phyloP scores from a whole-genome alignment of 73 alveolate species.

The Tetrahymena malaccensis region DNA sequence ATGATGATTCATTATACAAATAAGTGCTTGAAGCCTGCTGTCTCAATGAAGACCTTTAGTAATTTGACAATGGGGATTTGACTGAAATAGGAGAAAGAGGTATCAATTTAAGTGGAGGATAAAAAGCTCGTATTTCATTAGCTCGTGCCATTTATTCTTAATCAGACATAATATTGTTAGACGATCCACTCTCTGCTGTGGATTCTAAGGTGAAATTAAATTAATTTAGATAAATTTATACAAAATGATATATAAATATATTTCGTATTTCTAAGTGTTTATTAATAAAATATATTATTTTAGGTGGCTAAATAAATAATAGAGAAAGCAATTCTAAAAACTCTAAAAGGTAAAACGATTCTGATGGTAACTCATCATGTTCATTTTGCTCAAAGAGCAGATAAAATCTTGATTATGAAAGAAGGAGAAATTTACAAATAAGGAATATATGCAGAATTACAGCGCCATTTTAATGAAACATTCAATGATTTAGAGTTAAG shows the following conservation, averaged over 20 bases:
- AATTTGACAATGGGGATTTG: conserved; percentile 50
- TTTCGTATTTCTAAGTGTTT: too few species aligned
- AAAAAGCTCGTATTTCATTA: conserved; percentile 56
- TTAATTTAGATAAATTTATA: too few species aligned
- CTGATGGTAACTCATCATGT: conserved; percentile 49
- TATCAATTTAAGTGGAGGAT: too few species aligned
- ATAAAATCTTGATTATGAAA: conserved; percentile 44
- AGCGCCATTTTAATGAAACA: too few species aligned
- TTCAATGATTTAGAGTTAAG: too few species aligned
- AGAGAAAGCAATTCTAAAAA: conserved; percentile 31
- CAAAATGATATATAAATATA: too few species aligned
- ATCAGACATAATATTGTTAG: conserved; percentile 49
- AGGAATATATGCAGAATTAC: too few species aligned
- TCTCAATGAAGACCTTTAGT: too few species aligned
- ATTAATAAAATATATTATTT: too few species aligned
- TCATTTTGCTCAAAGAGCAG: conserved; percentile 31
- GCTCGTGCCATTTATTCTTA: conserved; percentile 61
- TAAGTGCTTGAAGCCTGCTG: too few species aligned
- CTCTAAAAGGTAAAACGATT: conserved; percentile 47
- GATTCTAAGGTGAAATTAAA: conserved; percentile 66
- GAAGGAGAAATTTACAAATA: too few species aligned
- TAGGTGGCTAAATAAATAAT: conserved; percentile 41
- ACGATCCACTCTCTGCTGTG: conserved; percentile 61
- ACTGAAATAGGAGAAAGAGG: conserved; percentile 72
- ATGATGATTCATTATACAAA: too few species aligned